These are phyloP conservation scores for Eutrema japonicum DNA, from an alignment of 345 rosid genomes.

Conservation along the genomic window DNA sequence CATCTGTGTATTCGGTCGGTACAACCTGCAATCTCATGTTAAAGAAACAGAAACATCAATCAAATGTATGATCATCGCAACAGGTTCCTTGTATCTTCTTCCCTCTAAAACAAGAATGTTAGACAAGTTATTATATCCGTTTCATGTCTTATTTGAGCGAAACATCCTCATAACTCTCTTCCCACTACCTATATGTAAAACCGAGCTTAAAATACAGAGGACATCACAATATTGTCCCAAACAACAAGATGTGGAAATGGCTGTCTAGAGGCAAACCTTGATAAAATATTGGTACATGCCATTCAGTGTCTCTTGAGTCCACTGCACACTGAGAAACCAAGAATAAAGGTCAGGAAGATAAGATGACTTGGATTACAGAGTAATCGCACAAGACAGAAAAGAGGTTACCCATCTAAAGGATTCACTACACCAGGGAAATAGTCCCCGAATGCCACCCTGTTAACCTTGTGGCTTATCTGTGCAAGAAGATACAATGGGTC, in stretches of 20 bases:
- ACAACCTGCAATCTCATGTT: conserved; percentile 62
- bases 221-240: neutral
- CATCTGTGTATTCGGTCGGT: conserved; percentile 69
- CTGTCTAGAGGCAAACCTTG: conserved; percentile 54
- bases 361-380: neutral
- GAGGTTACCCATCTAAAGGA: conserved; percentile 73
- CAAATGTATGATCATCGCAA: conserved; percentile 5
- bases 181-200: neutral
- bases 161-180: neutral
- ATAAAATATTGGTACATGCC: conserved; percentile 87
- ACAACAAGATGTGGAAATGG: conserved; percentile 15
- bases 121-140: neutral
- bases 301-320: conserved; percentile 66
- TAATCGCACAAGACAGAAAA: conserved; percentile 19
- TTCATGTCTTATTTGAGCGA: neutral
- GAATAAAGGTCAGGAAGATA: neutral
- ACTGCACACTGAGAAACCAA: conserved; percentile 52
- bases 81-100: neutral
- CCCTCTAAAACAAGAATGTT: conserved; percentile 4
- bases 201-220: neutral
- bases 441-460: conserved; percentile 68
- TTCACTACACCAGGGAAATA: conserved; percentile 77
- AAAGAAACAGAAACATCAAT: conserved; percentile 16
- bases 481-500: conserved; percentile 22
- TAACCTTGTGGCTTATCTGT: conserved; percentile 79